Evolutionary conservation across 345 rosid genomes (phyloP).

Genomic region (Linum lewisii): DNA sequence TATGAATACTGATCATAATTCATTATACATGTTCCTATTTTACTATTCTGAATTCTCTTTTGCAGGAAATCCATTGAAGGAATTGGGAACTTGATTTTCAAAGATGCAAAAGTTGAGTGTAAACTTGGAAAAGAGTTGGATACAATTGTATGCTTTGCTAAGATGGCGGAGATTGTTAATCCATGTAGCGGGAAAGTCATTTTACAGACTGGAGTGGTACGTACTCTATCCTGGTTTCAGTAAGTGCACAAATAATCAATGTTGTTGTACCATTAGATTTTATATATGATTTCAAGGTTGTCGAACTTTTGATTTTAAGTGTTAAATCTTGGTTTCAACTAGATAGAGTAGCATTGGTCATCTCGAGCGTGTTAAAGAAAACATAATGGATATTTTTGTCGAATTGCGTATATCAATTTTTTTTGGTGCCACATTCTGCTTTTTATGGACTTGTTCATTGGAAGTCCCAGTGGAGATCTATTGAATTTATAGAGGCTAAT

Average conservation of each 20-base stretch:
- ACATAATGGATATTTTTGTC: no score
- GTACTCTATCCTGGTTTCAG: constrained; percentile 19
- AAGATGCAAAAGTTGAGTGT: constrained; percentile 46
- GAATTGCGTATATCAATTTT: no score
- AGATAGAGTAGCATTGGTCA: no score
- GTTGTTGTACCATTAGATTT: background rate
- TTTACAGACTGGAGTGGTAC: constrained; percentile 41
- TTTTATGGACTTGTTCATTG: background rate
- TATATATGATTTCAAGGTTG: background rate
- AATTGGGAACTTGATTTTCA: constrained; percentile 43
- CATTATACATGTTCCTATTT: no score
- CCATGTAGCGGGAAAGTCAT: constrained; percentile 45
- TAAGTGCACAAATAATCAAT: background rate
- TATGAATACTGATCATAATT: no score
- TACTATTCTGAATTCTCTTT: constrained; percentile 11
- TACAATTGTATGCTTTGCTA: constrained; percentile 25
- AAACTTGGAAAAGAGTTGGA: constrained; percentile 57
- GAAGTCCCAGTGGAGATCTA: background rate
- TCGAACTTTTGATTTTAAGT: no score
- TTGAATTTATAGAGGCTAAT: no score
- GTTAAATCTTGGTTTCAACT: no score
- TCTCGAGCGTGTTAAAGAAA: no score
- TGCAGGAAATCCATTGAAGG: constrained; percentile 41
- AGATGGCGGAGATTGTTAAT: constrained; percentile 43
- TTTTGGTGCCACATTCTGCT: background rate